phyloP scores from a whole-genome alignment of 169 alveolate genomes.

The Cryptosporidium baileyi region DNA sequence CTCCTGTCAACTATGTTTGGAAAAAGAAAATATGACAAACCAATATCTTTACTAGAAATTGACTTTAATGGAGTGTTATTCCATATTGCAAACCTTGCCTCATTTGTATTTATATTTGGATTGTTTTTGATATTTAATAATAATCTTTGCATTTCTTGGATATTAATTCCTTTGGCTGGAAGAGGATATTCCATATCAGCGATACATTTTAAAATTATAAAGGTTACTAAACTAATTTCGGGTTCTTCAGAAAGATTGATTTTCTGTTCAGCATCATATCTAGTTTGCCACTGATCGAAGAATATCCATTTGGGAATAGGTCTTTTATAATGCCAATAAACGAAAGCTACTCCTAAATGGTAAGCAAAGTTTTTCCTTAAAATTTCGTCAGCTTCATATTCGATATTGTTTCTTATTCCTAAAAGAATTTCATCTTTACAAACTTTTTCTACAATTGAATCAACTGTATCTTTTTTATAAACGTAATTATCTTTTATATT shows the following conservation, averaged over 20 bases:
- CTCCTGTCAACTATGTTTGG: constrained; percentile 41
- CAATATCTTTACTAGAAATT: not conserved
- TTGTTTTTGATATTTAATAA: not conserved
- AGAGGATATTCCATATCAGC: constrained; percentile 25
- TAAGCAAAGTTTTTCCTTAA: constrained; percentile 58
- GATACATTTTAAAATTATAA: constrained; percentile 26
- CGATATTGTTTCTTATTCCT: constrained; percentile 38
- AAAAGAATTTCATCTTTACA: constrained; percentile 7
- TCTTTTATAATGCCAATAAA: constrained; percentile 36
- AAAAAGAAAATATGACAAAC: constrained; percentile 46
- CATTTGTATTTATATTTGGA: not conserved
- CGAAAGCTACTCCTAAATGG: constrained; percentile 35
- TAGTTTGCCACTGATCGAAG: constrained; percentile 26
- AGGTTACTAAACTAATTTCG: constrained; percentile 48
- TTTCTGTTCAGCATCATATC: not conserved
- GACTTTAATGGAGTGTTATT: constrained; percentile 32
- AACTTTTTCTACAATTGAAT: not conserved
- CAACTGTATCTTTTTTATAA: not conserved
- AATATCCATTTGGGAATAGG: constrained; percentile 54
- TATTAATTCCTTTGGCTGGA: not conserved
- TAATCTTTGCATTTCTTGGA: not conserved
- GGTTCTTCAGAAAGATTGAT: constrained; percentile 57
- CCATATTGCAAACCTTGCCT: constrained; percentile 1
- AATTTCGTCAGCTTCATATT: constrained; percentile 62
- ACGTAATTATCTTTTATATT: not conserved